Base-by-base conservation (phyloP, 345 rosid species). In the Arabidopsis suecica region DNA sequence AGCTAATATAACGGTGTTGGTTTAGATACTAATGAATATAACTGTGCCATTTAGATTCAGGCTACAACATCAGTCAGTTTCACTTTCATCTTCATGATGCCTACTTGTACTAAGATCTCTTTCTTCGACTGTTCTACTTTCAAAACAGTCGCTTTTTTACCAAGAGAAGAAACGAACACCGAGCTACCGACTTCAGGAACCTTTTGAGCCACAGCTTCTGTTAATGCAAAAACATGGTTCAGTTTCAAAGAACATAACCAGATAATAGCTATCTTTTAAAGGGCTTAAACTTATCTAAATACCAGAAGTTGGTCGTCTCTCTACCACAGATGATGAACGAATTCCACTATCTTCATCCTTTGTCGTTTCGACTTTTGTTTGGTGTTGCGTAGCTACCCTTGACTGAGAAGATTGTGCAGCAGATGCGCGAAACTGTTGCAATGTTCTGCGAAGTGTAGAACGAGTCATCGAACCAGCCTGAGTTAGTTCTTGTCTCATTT, bases 91-190 rank as follows among this genome's bases (percentile, higher is more conserved):
- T 87, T 90, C 93, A 95, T 84, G 81, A 76, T 86, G 60, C 97
- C 96, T 61, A 86, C 95, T 86, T 86, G 96, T 76, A 94, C 96
- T 48, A 83, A 70, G 61, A 94, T 82, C 84, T 88, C 91, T 76
- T 84, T 84, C 83, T 84, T 90, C 1, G 84, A 81, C 23, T 78
- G 80, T 50, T 94, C 99, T 56, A 91, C 89, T 65, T 72, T 83
- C 77, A 91, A 54, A 60, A 94, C 91, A 20, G 78, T 86, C 41
- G 78, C 98, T 66, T 79, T 82, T 82, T 83, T 88, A 65, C 90
- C 85, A n/a, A 91, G 87, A 40, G 89, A 84, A 23, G 86, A 73
- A 69, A 91, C 84, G 40, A 80, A 82, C 47, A 94, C 97, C 30
- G 40, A 60, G 68, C 82, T 85, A 68, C 99, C 97, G 18, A 86